Evolutionary conservation across 1,284 basidiomycete species (phyloP).

Genomic region (Neotropicomus parvogracilis): DNA sequence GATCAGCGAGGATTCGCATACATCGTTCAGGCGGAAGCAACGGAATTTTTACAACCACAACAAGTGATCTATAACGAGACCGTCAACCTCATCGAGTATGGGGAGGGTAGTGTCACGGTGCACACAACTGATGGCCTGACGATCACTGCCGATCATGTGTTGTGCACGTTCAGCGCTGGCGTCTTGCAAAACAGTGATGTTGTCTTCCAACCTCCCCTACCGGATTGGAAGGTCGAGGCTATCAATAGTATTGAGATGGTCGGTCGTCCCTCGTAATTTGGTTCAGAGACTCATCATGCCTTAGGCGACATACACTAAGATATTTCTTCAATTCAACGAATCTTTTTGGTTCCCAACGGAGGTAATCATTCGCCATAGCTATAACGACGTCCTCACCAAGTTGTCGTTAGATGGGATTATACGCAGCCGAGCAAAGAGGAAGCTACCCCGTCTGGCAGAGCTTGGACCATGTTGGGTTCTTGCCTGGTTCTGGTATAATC

Average conservation of each 20-base stretch:
- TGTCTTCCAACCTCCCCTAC: slow-evolving; percentile 50
- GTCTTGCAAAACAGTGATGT: slow-evolving; percentile 64
- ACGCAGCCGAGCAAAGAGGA: slow-evolving; percentile 61
- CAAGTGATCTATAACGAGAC: slow-evolving; percentile 52
- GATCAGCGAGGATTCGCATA: slow-evolving; percentile 62
- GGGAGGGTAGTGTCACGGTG: slow-evolving; percentile 43
- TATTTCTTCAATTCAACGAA: slow-evolving; percentile 61
- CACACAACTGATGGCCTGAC: slow-evolving; percentile 42
- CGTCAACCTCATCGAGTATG: slow-evolving; percentile 49
- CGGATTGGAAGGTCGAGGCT: slow-evolving; percentile 61
- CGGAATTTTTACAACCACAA: slow-evolving; percentile 43
- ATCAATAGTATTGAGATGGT: slow-evolving; percentile 66
- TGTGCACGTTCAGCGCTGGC: slow-evolving; percentile 63
- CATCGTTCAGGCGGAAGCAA: slow-evolving; percentile 53
- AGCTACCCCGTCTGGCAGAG: slow-evolving; percentile 70
- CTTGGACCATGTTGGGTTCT: slow-evolving; percentile 55
- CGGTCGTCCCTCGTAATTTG: slow-evolving; percentile 2
- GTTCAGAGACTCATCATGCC: not conserved
- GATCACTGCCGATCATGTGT: slow-evolving; percentile 50
- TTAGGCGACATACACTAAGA: slow-evolving; percentile 64
- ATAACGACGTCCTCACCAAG: not conserved
- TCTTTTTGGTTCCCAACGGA: slow-evolving; percentile 71
- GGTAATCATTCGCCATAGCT: slow-evolving; percentile 32
- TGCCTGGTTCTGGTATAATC: slow-evolving; percentile 59
- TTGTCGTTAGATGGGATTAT: slow-evolving; percentile 52